Base-by-base conservation (phyloP, 169 alveolate species). In the Perkinsus olseni region DNA sequence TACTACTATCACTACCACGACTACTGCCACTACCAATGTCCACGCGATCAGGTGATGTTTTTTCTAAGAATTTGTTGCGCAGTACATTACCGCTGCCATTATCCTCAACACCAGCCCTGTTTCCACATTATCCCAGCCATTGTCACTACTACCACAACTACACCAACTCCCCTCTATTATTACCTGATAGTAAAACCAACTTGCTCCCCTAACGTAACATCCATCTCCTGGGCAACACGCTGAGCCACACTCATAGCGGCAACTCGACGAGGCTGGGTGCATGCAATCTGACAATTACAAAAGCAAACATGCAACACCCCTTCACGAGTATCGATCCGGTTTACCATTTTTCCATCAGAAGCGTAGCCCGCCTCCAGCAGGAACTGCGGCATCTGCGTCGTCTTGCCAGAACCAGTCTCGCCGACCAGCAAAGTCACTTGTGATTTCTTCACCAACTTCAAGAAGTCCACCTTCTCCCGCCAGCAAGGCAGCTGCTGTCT, bases 171-270 rank as follows among this genome's bases (percentile, higher is more conserved):
- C n/a, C n/a, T n/a, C n/a, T 11, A 11, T 11, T 40, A 3, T 40
- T 11, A 40, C 50, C 50, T 95, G 91, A 99, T 98, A 38, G 99
- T 96, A 96, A 99, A 99, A 1, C 99, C 99, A 39, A 99, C 99
- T 93, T 95, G 95, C 94, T 96, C 95, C 62, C 97, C 97, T n/a
- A 96, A 94, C n/a, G 39, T 40, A 39, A 95, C 97, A 93, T 97
- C 99, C 99, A 98, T 97, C 95, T 99, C 99, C 92, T 99, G 99
- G 39, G 99, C 97, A 0, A 99, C 99, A 93, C 99, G 96, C 94
- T 99, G 97, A 11, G 99, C 99, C 8, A 99, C 99, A 93, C 99
- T 97, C 99, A 99, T 98, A 34, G 99, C 99, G 11, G 99, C 99
- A 24, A 99, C 99, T 95, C 99, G 96, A 91, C 99, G 96, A 34